A percentile compares a stretch with the other conserved stretches of the same genome.
These are phyloP conservation scores for Metarhizium rileyi DNA, from an alignment of 2,329 filamentous ascomycete genomes.

Conservation along the genomic window DNA sequence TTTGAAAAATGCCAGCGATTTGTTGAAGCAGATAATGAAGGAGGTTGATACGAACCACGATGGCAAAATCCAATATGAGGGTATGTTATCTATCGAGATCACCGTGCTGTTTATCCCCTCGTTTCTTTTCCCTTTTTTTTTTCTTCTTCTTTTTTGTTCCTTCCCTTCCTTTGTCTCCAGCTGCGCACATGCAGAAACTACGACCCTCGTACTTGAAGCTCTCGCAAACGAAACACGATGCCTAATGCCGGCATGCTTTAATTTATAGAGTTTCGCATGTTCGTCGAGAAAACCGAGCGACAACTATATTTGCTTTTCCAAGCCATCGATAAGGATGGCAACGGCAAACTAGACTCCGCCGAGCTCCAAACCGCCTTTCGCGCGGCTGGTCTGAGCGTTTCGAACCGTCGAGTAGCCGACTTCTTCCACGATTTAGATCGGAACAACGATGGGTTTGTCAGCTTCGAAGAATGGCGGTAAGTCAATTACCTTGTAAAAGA, in stretches of 20 bases:
- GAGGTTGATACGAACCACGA: slow-evolving; percentile 81
- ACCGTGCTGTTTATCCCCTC: not conserved
- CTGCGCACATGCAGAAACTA: not conserved
- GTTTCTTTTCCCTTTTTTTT: too few relatives aligned
- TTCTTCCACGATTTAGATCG: slow-evolving; percentile 88
- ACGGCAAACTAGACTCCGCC: slow-evolving; percentile 78
- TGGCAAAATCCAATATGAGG: slow-evolving; percentile 83
- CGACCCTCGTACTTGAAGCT: not conserved
- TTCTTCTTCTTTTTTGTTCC: not conserved
- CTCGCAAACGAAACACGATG: not conserved
- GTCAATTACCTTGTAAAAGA: too few relatives aligned
- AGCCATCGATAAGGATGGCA: slow-evolving; percentile 74
- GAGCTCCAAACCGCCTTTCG: slow-evolving; percentile 75
- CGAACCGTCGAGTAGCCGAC: slow-evolving; percentile 63
- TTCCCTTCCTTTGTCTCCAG: not conserved
- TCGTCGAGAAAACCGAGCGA: slow-evolving; percentile 78
- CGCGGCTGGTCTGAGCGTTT: slow-evolving; percentile 67
- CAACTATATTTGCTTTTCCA: slow-evolving; percentile 76
- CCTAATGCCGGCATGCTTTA: not conserved
- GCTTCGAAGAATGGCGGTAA: slow-evolving; percentile 94
- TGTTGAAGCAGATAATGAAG: slow-evolving; percentile 71
- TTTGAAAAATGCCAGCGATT: slow-evolving; percentile 81
- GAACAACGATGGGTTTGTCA: slow-evolving; percentile 81
- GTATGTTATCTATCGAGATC: slow-evolving; percentile 37
- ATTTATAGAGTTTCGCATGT: slow-evolving; percentile 69